A percentile compares a stretch with the other conserved stretches of the same genome.
phyloP scores from a whole-genome alignment of 306 rosid species.

The Medicago arabica region DNA sequence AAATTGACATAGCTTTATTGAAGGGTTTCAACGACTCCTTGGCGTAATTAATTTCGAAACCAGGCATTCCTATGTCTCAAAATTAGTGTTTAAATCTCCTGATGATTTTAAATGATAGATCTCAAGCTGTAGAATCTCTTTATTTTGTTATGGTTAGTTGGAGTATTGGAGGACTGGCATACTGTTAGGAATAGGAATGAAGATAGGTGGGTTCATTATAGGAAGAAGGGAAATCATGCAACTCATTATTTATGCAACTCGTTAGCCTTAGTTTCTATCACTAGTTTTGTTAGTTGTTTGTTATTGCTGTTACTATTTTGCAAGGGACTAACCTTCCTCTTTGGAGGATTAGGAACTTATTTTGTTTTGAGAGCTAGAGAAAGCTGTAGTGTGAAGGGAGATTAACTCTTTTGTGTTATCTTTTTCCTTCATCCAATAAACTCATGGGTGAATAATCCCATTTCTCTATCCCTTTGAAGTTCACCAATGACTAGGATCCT shows the following conservation, averaged over 20 bases:
- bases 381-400: background rate
- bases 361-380: background rate
- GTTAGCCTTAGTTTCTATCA: too few species aligned
- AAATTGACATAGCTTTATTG: conserved; percentile 22
- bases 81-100: conserved; percentile 22
- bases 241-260: too few species aligned
- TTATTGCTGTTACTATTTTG: background rate
- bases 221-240: too few species aligned
- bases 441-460: background rate
- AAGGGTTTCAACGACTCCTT: conserved; percentile 10
- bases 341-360: background rate
- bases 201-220: too few species aligned
- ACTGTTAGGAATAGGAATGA: too few species aligned
- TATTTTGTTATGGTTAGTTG: conserved; percentile 21
- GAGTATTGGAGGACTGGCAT: conserved; percentile 16
- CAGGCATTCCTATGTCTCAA: conserved; percentile 22
- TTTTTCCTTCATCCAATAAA: background rate
- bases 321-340: background rate
- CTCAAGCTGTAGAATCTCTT: background rate
- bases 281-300: background rate
- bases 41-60: background rate
- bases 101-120: conserved; percentile 25
- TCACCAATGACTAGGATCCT: background rate
- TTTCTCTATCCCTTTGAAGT: background rate
- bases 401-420: background rate